phyloP scores from a whole-genome alignment of 148 eudicot species.

The Rhododendron ovatum region DNA sequence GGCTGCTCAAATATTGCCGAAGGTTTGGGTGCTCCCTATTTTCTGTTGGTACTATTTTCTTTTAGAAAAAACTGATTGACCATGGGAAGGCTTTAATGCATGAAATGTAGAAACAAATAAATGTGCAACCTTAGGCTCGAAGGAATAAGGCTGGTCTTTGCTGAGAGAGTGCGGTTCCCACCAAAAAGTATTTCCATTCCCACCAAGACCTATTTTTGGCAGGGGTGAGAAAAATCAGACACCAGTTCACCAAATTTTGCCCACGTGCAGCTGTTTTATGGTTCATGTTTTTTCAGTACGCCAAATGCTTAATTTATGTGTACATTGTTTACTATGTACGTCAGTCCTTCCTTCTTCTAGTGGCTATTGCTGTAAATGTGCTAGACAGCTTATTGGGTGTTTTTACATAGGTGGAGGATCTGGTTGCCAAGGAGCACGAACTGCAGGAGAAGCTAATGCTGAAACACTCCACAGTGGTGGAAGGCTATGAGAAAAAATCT shows the following conservation, averaged over 20 bases:
- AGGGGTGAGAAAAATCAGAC: not conserved
- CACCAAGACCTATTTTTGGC: not conserved
- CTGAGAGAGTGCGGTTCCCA: not conserved
- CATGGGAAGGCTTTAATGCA: not conserved
- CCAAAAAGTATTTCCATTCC: not conserved
- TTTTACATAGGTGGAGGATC: constrained; percentile 63
- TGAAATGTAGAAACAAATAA: not conserved
- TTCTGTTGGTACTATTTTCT: not conserved
- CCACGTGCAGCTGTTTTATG: not conserved
- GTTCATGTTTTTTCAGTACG: not conserved
- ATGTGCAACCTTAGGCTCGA: not conserved
- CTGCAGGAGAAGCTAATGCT: constrained; percentile 67
- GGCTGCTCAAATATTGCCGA: constrained; percentile 61
- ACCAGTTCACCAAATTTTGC: not conserved
- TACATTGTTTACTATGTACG: not conserved
- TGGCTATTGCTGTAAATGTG: not conserved
- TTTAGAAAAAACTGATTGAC: not conserved
- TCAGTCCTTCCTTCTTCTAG: not conserved
- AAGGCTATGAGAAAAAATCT: constrained; percentile 73
- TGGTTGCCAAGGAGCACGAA: constrained; percentile 83
- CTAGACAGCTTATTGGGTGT: constrained; percentile 12
- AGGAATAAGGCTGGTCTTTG: not conserved
- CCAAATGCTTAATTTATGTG: not conserved
- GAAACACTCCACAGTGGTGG: constrained; percentile 74
- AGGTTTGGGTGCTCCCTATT: constrained; percentile 40